Conservation (phyloP, 2,329 filamentous ascomycete species). For the Remersonia thermophila region DNA sequence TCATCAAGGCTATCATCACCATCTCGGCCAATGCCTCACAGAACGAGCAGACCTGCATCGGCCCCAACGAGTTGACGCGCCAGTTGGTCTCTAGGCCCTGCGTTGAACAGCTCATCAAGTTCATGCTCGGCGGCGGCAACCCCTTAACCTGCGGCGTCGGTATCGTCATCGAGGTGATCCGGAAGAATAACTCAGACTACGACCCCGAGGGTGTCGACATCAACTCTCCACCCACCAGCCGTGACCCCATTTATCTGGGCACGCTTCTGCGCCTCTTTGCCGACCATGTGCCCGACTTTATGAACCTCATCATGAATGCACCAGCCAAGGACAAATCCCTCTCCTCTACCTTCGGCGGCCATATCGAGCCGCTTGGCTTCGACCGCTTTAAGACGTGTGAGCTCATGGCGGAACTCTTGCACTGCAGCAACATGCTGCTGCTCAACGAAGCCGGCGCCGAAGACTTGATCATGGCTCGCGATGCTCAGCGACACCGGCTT, state of each 20-base stretch:
- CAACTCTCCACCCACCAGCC: conserved; percentile 65
- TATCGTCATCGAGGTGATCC: conserved; percentile 95
- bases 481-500: conserved; percentile 68
- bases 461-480: conserved; percentile 66
- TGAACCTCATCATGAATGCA: conserved; percentile 73
- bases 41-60: conserved; percentile 97
- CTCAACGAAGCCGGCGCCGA: conserved; percentile 87
- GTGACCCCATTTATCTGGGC: conserved; percentile 91
- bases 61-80: conserved; percentile 89
- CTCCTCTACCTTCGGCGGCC: conserved; percentile 77
- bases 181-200: conserved; percentile 99
- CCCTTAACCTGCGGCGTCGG: conserved; percentile 91
- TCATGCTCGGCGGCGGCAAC: conserved; percentile 91
- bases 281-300: conserved; percentile 83
- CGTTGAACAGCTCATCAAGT: conserved; percentile 69
- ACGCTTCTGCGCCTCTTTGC: conserved; percentile 82
- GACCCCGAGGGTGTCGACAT: conserved; percentile 80
- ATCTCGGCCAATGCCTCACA: conserved; percentile 97
- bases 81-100: conserved; percentile 83
- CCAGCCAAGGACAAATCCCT: conserved; percentile 62
- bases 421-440: conserved; percentile 97
- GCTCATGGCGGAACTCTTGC: conserved; percentile 90
- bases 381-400: conserved; percentile 98
- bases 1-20: conserved; percentile 96
- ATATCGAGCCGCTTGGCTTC: conserved; percentile 89